Conservation (phyloP, 768 basidiomycete species). For the Solioccasus polychromus region DNA sequence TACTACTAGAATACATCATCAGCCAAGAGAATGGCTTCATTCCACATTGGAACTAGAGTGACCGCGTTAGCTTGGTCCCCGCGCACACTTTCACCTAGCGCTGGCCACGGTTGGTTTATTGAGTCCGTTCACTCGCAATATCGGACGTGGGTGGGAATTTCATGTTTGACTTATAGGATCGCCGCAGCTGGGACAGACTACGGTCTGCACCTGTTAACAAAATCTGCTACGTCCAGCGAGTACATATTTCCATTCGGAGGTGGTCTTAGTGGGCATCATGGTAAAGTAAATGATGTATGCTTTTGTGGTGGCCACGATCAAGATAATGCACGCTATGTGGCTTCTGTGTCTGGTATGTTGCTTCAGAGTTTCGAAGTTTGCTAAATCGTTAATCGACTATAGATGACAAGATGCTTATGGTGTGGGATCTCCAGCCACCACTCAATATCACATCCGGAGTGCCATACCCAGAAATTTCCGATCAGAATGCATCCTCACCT, state of each 20-base stretch:
- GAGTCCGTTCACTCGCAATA: slow-evolving; percentile 47
- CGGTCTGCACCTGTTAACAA: slow-evolving; percentile 67
- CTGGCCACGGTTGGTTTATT: slow-evolving; percentile 63
- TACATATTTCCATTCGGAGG: slow-evolving; percentile 71
- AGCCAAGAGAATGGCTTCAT: slow-evolving; percentile 58
- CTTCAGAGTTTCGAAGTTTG: background rate
- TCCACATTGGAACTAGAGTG: slow-evolving; percentile 67
- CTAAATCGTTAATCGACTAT: slow-evolving; percentile 3
- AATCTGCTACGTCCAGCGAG: slow-evolving; percentile 46
- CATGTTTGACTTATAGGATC: slow-evolving; percentile 44
- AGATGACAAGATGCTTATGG: slow-evolving; percentile 85
- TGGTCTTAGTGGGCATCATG: slow-evolving; percentile 79
- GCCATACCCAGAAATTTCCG: slow-evolving; percentile 32
- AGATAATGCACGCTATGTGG: slow-evolving; percentile 71
- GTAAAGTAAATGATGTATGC: slow-evolving; percentile 70
- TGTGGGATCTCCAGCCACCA: slow-evolving; percentile 78
- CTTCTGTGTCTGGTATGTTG: slow-evolving; percentile 68
- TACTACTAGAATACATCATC: slow-evolving; percentile 39
- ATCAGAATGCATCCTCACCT: slow-evolving; percentile 28
- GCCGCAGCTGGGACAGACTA: slow-evolving; percentile 67
- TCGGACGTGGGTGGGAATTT: slow-evolving; percentile 4
- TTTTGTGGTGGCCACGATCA: slow-evolving; percentile 75
- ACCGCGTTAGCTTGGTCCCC: slow-evolving; percentile 82
- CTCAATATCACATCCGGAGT: slow-evolving; percentile 40
- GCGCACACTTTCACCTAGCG: slow-evolving; percentile 60